phyloP scores from a whole-genome alignment of 192 early-diverging fungal species.

The Allomyces arbusculus region DNA sequence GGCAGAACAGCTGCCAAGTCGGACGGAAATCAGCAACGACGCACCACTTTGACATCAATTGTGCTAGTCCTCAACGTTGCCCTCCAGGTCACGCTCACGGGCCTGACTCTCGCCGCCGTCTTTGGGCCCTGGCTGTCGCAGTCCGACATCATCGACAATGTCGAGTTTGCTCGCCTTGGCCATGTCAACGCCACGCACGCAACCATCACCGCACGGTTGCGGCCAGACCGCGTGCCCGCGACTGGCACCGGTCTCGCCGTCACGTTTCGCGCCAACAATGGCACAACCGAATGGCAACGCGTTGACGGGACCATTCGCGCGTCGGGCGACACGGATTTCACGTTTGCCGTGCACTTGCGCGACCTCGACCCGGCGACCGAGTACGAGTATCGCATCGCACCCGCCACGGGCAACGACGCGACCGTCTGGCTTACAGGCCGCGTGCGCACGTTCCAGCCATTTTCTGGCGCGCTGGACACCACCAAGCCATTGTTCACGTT shows the following conservation, averaged over 20 bases:
- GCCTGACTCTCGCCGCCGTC: background rate
- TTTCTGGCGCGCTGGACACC: background rate
- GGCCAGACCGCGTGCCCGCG: constrained; percentile 10
- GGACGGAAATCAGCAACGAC: too few species aligned
- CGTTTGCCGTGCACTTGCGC: constrained; percentile 3
- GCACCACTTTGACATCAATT: too few species aligned
- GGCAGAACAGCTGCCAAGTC: too few species aligned
- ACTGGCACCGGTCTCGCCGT: background rate
- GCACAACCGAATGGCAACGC: constrained; percentile 14
- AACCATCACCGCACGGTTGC: constrained; percentile 15
- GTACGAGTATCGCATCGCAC: constrained; percentile 4
- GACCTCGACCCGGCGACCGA: constrained; percentile 14
- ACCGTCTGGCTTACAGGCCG: background rate
- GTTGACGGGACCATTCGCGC: constrained; percentile 10
- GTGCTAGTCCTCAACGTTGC: background rate
- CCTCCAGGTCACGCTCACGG: background rate
- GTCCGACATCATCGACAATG: constrained; percentile 5
- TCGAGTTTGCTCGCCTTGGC: constrained; percentile 16
- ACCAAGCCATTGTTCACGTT: constrained; percentile 11
- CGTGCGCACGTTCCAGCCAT: background rate
- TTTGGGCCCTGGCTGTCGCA: constrained; percentile 15
- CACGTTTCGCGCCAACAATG: background rate
- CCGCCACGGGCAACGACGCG: background rate
- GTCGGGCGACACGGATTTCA: constrained; percentile 11
- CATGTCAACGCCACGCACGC: constrained; percentile 18